These are phyloP conservation scores for Pichia ethanolica DNA, from an alignment of 805 yeast species.

Conservation along the genomic window DNA sequence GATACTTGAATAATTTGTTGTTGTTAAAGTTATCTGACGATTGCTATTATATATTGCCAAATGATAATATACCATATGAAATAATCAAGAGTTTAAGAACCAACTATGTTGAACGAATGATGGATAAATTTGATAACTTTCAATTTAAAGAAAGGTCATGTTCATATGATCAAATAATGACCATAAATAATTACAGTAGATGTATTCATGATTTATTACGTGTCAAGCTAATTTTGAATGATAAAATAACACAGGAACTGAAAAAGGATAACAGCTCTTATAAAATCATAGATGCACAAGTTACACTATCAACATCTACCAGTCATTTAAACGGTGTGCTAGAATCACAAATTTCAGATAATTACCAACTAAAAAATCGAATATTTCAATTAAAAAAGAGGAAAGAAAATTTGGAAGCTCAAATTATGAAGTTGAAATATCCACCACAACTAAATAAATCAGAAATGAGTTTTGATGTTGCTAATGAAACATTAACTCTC, in stretches of 20 bases:
- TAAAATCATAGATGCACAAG: neutral
- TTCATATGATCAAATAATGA: slow-evolving; percentile 36
- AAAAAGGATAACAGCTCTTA: neutral
- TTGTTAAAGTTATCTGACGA: slow-evolving; percentile 24
- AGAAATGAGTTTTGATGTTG: neutral
- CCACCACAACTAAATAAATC: neutral
- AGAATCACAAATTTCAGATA: neutral
- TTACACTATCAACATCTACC: neutral
- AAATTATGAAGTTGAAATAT: neutral
- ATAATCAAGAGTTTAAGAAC: slow-evolving; percentile 8
- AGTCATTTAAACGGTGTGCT: neutral
- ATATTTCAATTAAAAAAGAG: neutral
- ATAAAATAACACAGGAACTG: neutral
- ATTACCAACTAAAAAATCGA: neutral
- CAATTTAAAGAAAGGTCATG: slow-evolving; percentile 21
- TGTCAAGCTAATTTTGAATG: slow-evolving; percentile 13
- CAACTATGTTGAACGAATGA: slow-evolving; percentile 1
- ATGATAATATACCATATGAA: slow-evolving; percentile 10
- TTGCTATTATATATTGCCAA: slow-evolving; percentile 25
- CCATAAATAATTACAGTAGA: slow-evolving; percentile 31
- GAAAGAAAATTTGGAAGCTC: neutral
- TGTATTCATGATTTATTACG: slow-evolving; percentile 29
- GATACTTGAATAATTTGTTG: slow-evolving; percentile 20
- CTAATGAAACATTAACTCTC: neutral
- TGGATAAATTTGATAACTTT: neutral